phyloP scores from a whole-genome alignment of 2,329 filamentous ascomycete genomes.

The Trichoderma atroviride region DNA sequence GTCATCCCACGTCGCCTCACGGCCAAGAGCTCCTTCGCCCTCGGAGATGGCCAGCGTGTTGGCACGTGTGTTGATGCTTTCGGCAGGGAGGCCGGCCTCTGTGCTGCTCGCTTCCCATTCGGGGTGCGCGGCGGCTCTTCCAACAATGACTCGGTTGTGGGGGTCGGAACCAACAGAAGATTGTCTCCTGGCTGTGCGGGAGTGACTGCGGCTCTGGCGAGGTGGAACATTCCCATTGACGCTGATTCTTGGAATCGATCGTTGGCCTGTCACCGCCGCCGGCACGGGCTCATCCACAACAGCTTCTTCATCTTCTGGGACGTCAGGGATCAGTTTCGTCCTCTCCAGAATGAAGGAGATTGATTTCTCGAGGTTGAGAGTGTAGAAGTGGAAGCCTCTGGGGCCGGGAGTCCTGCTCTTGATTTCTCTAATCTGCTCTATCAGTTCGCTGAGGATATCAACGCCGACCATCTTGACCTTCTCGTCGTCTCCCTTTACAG shows the following conservation, averaged over 20 bases:
- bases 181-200: constrained; percentile 59
- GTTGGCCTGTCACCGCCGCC: constrained; percentile 21
- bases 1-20: constrained; percentile 98
- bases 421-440: constrained; percentile 73
- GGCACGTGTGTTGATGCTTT: constrained; percentile 73
- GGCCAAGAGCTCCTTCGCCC: constrained; percentile 83
- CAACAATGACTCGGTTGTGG: constrained; percentile 84
- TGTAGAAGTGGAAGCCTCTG: constrained; percentile 95
- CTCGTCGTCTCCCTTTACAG: constrained; percentile 77
- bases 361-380: constrained; percentile 92
- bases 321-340: constrained; percentile 75
- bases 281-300: constrained; percentile 49
- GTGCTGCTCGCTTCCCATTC: constrained; percentile 73
- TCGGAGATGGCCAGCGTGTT: constrained; percentile 93
- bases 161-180: constrained; percentile 84
- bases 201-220: constrained; percentile 38
- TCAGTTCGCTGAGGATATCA: constrained; percentile 80
- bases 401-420: constrained; percentile 60
- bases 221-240: constrained; percentile 49
- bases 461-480: constrained; percentile 79
- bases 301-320: constrained; percentile 55
- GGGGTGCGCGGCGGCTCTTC: constrained; percentile 59
- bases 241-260: constrained; percentile 42
- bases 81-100: constrained; percentile 75
- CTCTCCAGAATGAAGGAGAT: constrained; percentile 91